phyloP scores from a whole-genome alignment of 768 basidiomycete species.

The Lentinula edodes region DNA sequence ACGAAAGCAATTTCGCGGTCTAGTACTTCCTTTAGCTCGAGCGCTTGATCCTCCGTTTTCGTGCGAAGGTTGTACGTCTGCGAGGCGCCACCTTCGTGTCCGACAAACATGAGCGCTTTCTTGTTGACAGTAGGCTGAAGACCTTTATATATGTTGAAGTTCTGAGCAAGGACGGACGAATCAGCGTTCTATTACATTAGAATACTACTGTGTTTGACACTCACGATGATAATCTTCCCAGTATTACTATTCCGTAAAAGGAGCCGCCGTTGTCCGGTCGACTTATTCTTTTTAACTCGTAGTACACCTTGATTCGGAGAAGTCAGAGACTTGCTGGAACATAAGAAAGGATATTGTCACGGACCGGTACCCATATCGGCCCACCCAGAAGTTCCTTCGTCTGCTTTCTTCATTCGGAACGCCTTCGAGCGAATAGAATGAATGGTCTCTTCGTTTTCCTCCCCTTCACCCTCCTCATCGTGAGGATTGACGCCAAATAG shows the following conservation, averaged over 20 bases:
- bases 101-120: slow-evolving; percentile 59
- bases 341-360: slow-evolving; percentile 17
- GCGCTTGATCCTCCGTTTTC: slow-evolving; percentile 53
- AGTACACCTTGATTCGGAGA: slow-evolving; percentile 44
- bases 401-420: slow-evolving; percentile 49
- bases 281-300: slow-evolving; percentile 71
- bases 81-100: slow-evolving; percentile 57
- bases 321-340: not conserved
- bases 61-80: slow-evolving; percentile 59
- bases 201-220: slow-evolving; percentile 20
- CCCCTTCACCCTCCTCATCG: slow-evolving; percentile 73
- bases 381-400: slow-evolving; percentile 47
- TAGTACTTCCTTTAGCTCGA: slow-evolving; percentile 49
- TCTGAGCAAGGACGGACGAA: slow-evolving; percentile 36
- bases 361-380: slow-evolving; percentile 62
- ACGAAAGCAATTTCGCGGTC: slow-evolving; percentile 57
- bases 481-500: slow-evolving; percentile 33
- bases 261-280: slow-evolving; percentile 49
- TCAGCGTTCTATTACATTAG: slow-evolving; percentile 2
- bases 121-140: slow-evolving; percentile 49
- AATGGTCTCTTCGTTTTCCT: slow-evolving; percentile 71
- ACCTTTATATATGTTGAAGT: slow-evolving; percentile 62
- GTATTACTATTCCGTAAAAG: slow-evolving; percentile 70
- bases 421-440: slow-evolving; percentile 58
- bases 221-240: slow-evolving; percentile 69